phyloP scores from a whole-genome alignment of 805 yeast species.

The Wickerhamiella qilinensis region DNA sequence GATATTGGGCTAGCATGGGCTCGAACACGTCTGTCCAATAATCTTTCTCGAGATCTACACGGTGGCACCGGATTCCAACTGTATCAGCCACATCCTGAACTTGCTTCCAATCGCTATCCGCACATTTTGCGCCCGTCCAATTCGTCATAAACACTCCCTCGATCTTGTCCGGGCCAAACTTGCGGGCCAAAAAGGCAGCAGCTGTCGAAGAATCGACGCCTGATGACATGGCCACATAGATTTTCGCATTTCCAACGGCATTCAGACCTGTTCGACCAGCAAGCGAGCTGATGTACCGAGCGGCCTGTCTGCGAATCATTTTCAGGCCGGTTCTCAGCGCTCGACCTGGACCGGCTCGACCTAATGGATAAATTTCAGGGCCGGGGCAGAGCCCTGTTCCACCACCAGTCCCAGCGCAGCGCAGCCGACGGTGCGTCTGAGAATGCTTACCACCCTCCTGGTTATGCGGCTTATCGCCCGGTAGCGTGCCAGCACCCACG shows the following conservation, averaged over 20 bases:
- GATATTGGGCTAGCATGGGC: conserved; percentile 72
- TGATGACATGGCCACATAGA: conserved; percentile 83
- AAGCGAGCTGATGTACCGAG: too few relatives aligned
- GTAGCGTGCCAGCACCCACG: too few relatives aligned
- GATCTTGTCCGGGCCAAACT: conserved; percentile 35
- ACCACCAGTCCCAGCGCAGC: too few relatives aligned
- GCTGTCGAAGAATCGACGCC: conserved; percentile 92
- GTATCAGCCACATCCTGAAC: conserved; percentile 49
- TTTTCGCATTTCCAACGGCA: conserved; percentile 34
- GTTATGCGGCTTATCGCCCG: too few relatives aligned
- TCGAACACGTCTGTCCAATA: conserved; percentile 87
- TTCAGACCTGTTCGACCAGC: not conserved
- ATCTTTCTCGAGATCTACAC: conserved; percentile 75
- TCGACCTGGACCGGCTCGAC: too few relatives aligned
- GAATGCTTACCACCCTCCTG: too few relatives aligned
- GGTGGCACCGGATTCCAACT: conserved; percentile 49
- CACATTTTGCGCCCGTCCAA: conserved; percentile 57
- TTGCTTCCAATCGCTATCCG: conserved; percentile 80
- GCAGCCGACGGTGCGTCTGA: too few relatives aligned
- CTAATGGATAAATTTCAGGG: too few relatives aligned
- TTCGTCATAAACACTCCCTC: conserved; percentile 86
- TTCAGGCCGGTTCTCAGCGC: too few relatives aligned
- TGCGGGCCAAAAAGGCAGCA: conserved; percentile 46
- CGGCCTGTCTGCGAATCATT: too few relatives aligned
- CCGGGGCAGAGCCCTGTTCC: too few relatives aligned